These are phyloP conservation scores for Chaetomiaceae sp. DNA, from an alignment of 2,329 filamentous ascomycete genomes.

Conservation along the genomic window DNA sequence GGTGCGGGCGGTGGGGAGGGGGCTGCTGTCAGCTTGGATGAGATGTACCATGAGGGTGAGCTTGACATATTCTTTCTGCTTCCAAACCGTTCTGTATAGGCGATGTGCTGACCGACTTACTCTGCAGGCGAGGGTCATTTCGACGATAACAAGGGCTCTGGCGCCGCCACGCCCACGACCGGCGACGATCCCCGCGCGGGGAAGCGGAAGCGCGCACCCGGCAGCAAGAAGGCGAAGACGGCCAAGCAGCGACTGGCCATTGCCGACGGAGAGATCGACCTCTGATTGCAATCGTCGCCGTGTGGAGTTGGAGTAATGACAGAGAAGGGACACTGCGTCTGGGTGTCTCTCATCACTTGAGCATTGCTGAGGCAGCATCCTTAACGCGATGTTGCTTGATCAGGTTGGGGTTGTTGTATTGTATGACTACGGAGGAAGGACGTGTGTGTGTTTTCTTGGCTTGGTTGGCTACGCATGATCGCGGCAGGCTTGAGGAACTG, in stretches of 20 bases:
- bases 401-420: too few relatives aligned
- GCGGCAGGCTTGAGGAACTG: too few relatives aligned
- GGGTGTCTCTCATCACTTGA: neutral
- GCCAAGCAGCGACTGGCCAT: slow-evolving; percentile 63
- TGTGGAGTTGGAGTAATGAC: neutral
- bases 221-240: slow-evolving; percentile 61
- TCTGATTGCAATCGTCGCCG: neutral
- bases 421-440: too few relatives aligned
- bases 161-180: slow-evolving; percentile 70
- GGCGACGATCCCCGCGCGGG: slow-evolving; percentile 47
- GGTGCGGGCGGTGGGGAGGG: too few relatives aligned
- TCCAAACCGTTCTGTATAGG: too few relatives aligned
- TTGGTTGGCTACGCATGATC: too few relatives aligned
- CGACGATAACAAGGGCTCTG: slow-evolving; percentile 82
- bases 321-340: neutral
- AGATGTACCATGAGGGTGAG: slow-evolving; percentile 99
- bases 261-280: slow-evolving; percentile 52
- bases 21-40: slow-evolving; percentile 65
- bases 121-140: slow-evolving; percentile 85
- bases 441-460: too few relatives aligned
- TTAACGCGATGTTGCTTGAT: too few relatives aligned
- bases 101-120: neutral
- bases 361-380: too few relatives aligned
- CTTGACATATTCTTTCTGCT: slow-evolving; percentile 19
- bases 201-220: slow-evolving; percentile 45